Percentiles rank a stretch among this genome's conserved stretches.
Evolutionary conservation across 169 alveolate genomes (phyloP).

Genomic region (Besnoitia besnoiti): DNA sequence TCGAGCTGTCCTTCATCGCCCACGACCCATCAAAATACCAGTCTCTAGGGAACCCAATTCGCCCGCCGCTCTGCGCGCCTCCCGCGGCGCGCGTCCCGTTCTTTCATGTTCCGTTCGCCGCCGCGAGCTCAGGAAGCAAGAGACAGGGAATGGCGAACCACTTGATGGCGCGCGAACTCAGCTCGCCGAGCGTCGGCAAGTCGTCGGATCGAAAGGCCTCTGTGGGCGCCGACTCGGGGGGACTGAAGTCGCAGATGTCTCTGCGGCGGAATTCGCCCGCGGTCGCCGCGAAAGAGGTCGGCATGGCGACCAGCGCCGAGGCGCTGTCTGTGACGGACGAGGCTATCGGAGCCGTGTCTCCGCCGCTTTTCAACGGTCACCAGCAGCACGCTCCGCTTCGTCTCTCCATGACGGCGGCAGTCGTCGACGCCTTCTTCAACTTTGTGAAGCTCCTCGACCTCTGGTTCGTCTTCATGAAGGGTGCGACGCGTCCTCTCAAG

Average conservation of each 20-base stretch:
- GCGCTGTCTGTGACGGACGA: not conserved
- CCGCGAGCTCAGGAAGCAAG: too few species aligned
- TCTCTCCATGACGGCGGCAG: slow-evolving; percentile 51
- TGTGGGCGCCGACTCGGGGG: not conserved
- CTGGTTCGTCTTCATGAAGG: slow-evolving; percentile 68
- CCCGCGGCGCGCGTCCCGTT: not conserved
- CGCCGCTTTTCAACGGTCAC: slow-evolving; percentile 58
- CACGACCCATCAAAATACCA: slow-evolving; percentile 54
- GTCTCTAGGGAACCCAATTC: slow-evolving; percentile 2
- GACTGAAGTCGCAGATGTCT: too few species aligned
- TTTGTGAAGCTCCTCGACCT: slow-evolving; percentile 67
- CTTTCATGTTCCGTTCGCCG: not conserved
- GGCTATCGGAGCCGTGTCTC: slow-evolving; percentile 23
- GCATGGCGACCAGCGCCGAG: not conserved
- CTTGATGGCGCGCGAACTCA: too few species aligned
- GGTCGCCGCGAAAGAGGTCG: not conserved
- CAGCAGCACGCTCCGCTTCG: slow-evolving; percentile 62
- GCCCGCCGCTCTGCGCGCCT: slow-evolving; percentile 1
- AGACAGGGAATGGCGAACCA: too few species aligned
- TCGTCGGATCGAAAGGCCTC: too few species aligned
- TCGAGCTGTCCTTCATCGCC: slow-evolving; percentile 63
- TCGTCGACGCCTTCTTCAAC: slow-evolving; percentile 54
- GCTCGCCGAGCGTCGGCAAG: too few species aligned
- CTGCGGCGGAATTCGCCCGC: too few species aligned
- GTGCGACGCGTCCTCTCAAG: slow-evolving; percentile 62